Evolutionary conservation across 306 rosid genomes (phyloP), one percentile per base, ranked within the genome.

Genomic region (Sphenostylis stenocarpa): DNA sequence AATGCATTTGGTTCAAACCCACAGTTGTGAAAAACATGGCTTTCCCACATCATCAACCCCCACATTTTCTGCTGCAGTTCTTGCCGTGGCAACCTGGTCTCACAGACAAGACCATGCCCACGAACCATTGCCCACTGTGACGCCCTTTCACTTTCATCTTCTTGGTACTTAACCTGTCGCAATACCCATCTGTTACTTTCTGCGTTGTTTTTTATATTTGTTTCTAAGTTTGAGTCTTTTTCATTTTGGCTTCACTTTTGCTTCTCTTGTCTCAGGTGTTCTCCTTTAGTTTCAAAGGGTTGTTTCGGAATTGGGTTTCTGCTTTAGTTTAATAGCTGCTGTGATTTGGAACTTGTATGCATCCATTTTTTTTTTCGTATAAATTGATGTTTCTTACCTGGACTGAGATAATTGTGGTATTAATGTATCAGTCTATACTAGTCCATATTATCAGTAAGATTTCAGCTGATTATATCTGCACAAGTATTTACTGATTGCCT

Each of bases 51-150:
- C 80, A 64, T 14, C 67, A 0, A 44, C 17, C 63, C 43, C 81
- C 11, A 28, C 21, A 47, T 69, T 53, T 52, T 34, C 55, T 56
- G 24, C 84, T 24, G 17, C 82, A 26, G 67, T 82, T 38, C 43
- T 9, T 66, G 58, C 63, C 60, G 66, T 65, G 76, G 55, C 57
- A 85, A 84, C 88, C 69, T 74, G 81, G 89, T 90, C 91, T 71
- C 76, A 77, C 23, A 33, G 55, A 67, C 38, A 73, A 26, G 36
- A 57, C 64, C 20, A 75, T 41, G 23, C 53, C 24, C 5, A 26
- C 72, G 13, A 81, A 49, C 24, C 39, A 5, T 71, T 53, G 23
- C 6, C n/a, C 15, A 0, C 45, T 62, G 1, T 62, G 19, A n/a
- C 21, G 10, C 7, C 45, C 31, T 44, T 81, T 81, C 49, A 33